Evolutionary conservation across 2,329 filamentous ascomycete genomes (phyloP).

Genomic region (Apiospora hydei): DNA sequence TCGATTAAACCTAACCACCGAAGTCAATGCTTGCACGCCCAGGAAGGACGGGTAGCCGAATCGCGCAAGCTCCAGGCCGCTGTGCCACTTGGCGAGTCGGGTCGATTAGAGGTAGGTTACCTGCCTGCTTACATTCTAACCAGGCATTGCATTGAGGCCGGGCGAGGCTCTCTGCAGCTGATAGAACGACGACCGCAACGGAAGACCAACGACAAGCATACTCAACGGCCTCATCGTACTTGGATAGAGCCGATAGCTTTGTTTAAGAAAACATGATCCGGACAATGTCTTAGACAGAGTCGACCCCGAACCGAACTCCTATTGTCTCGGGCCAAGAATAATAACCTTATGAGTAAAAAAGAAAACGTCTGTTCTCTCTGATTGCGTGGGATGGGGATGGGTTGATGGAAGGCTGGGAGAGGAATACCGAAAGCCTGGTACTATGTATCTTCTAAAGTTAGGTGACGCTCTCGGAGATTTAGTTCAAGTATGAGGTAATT

Average conservation of each 20-base stretch:
- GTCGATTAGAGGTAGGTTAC: background rate
- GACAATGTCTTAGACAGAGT: conserved; percentile 2
- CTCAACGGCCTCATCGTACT: background rate
- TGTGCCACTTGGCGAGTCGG: conserved; percentile 4
- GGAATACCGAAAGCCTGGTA: conserved; percentile 20
- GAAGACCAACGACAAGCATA: background rate
- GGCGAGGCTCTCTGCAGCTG: conserved; percentile 1
- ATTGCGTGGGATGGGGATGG: background rate
- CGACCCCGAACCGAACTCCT: background rate
- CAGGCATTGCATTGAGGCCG: background rate
- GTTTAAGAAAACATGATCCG: background rate
- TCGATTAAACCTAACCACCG: background rate
- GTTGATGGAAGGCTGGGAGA: background rate
- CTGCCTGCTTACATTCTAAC: background rate
- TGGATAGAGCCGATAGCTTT: background rate
- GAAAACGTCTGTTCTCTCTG: conserved; percentile 1
- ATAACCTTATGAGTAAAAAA: conserved; percentile 1
- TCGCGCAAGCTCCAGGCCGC: conserved; percentile 9
- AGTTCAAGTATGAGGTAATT: conserved; percentile 2
- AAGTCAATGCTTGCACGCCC: background rate
- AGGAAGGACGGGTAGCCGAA: background rate
- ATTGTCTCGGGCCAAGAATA: background rate
- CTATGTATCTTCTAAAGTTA: background rate
- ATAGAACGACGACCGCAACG: background rate
- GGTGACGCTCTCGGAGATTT: conserved; percentile 13